Percentiles rank a stretch among this genome's conserved stretches.
Evolutionary conservation across 2,329 filamentous ascomycete genomes (phyloP).

Genomic region (Talaromyces sp.): DNA sequence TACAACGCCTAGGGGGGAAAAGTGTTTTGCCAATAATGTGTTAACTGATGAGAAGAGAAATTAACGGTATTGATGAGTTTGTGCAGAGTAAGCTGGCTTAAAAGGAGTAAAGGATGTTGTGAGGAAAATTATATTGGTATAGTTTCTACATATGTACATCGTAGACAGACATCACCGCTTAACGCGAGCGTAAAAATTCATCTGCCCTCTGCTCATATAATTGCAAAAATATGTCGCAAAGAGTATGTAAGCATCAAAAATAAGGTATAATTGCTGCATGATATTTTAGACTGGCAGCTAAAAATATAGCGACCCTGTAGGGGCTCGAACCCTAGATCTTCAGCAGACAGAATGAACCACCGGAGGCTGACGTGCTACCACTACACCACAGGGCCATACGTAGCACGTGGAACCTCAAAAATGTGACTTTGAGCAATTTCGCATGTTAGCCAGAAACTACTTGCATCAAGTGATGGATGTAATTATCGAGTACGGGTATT

Average conservation of each 20-base stretch:
- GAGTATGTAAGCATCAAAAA: too few species aligned
- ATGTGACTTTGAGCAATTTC: neutral
- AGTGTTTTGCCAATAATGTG: too few species aligned
- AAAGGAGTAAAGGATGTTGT: neutral
- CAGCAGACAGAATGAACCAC: neutral
- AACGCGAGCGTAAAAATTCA: too few species aligned
- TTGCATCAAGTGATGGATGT: too few species aligned
- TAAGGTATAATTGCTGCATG: neutral
- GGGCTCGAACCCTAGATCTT: neutral
- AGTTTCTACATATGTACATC: too few species aligned
- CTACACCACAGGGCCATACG: neutral
- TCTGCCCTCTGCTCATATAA: too few species aligned
- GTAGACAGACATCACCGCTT: too few species aligned
- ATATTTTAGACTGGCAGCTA: neutral
- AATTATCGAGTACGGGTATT: too few species aligned
- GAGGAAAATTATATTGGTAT: neutral
- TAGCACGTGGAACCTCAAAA: neutral
- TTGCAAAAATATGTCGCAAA: too few species aligned
- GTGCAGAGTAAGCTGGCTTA: conserved; percentile 13
- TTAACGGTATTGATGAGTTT: conserved; percentile 14
- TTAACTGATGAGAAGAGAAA: conserved; percentile 16
- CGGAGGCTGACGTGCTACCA: neutral
- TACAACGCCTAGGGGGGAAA: too few species aligned
- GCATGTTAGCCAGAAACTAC: neutral
- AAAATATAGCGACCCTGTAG: neutral